Evolutionary conservation across 495 filamentous ascomycete species (phyloP).

Genomic region (Venustampulla echinocandica): DNA sequence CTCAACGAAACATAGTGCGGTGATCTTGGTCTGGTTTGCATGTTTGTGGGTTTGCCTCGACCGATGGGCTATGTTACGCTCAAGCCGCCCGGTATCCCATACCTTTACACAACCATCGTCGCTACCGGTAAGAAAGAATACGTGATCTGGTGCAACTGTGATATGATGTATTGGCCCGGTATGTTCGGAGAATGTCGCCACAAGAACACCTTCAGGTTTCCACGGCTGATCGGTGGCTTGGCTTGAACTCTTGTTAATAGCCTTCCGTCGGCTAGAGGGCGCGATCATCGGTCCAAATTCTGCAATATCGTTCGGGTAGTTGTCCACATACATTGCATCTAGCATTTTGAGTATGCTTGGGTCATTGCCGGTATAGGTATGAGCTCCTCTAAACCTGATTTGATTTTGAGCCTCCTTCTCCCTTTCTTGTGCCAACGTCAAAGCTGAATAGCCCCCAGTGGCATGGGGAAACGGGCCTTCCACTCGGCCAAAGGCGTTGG

Average conservation of each 20-base stretch:
- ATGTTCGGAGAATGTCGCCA: slow-evolving; percentile 86
- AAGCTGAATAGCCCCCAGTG: slow-evolving; percentile 16
- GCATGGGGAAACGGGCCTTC: slow-evolving; percentile 55
- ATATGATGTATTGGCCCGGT: slow-evolving; percentile 73
- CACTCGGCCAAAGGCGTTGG: slow-evolving; percentile 75
- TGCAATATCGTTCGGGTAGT: slow-evolving; percentile 72
- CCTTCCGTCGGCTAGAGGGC: slow-evolving; percentile 54
- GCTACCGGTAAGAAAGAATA: slow-evolving; percentile 88
- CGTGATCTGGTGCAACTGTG: slow-evolving; percentile 77
- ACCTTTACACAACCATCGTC: slow-evolving; percentile 89
- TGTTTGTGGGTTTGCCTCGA: slow-evolving; percentile 84
- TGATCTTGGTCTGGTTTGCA: slow-evolving; percentile 57
- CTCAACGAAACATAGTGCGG: slow-evolving; percentile 80
- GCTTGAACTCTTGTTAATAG: slow-evolving; percentile 45
- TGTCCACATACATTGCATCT: slow-evolving; percentile 81
- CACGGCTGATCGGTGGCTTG: slow-evolving; percentile 52
- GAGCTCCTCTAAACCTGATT: slow-evolving; percentile 28
- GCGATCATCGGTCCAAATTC: slow-evolving; percentile 78
- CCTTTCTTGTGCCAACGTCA: slow-evolving; percentile 15
- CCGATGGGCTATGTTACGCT: slow-evolving; percentile 79
- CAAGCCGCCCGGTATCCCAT: slow-evolving; percentile 85
- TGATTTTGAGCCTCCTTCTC: slow-evolving; percentile 3
- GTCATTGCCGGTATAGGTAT: slow-evolving; percentile 82
- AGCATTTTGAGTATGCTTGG: slow-evolving; percentile 79
- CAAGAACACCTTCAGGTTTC: slow-evolving; percentile 75